These are phyloP conservation scores for Lasiodiplodia gonubiensis DNA, from an alignment of 2,329 filamentous ascomycete species.

Conservation along the genomic window DNA sequence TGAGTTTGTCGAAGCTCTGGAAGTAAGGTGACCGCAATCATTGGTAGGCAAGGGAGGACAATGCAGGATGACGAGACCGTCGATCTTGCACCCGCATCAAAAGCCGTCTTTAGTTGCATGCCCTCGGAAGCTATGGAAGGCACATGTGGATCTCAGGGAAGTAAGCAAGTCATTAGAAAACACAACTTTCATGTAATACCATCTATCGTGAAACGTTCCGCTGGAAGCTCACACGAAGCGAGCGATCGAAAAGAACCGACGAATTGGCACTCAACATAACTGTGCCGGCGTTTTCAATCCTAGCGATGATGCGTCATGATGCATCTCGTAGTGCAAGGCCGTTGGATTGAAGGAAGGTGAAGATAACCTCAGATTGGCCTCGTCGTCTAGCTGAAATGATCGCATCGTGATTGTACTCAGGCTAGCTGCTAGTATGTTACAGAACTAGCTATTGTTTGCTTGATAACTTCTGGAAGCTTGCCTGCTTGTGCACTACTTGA, in stretches of 20 bases:
- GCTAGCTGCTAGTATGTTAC: too few species aligned
- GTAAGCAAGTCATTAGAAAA: conserved; percentile 16
- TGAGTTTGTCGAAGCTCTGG: conserved; percentile 86
- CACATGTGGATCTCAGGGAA: not conserved
- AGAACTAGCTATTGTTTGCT: too few species aligned
- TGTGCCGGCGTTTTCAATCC: not conserved
- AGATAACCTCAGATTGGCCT: not conserved
- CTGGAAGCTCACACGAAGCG: not conserved
- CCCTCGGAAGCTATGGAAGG: conserved; percentile 1
- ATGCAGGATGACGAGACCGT: conserved; percentile 1
- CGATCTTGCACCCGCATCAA: not conserved
- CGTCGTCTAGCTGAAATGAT: too few species aligned
- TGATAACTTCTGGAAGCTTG: too few species aligned
- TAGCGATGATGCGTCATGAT: not conserved
- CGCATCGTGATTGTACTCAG: too few species aligned
- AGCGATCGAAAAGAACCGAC: conserved; percentile 2
- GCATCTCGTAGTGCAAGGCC: not conserved
- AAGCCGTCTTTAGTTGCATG: conserved; percentile 1
- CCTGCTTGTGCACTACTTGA: too few species aligned
- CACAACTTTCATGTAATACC: conserved; percentile 6
- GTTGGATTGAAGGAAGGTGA: not conserved
- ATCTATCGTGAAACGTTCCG: conserved; percentile 15
- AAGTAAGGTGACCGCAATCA: conserved; percentile 57
- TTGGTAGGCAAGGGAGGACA: not conserved
- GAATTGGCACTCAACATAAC: not conserved